Conservation (phyloP, 345 rosid genomes). For the Gossypium stocksii region DNA sequence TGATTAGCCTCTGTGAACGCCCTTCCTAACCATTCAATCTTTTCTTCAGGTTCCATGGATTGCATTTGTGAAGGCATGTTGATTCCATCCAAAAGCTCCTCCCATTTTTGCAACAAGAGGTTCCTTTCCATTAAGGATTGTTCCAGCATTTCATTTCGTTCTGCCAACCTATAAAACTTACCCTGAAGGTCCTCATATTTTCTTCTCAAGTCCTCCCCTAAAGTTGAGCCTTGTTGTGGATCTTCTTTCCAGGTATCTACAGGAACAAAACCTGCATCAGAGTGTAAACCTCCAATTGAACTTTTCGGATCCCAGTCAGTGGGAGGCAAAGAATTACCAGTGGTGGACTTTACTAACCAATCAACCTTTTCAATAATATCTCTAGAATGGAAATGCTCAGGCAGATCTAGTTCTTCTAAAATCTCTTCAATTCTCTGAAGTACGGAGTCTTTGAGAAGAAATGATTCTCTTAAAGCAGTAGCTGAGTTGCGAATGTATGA, state of each 20-base stretch:
- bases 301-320: constrained; percentile 76
- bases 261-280: constrained; percentile 54
- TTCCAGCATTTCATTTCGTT: constrained; percentile 98
- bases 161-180: constrained; percentile 90
- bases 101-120: constrained; percentile 85
- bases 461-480: constrained; percentile 87
- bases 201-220: constrained; percentile 70
- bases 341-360: constrained; percentile 77
- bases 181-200: constrained; percentile 83
- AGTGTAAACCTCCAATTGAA: constrained; percentile 55
- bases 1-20: constrained; percentile 58
- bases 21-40: constrained; percentile 79
- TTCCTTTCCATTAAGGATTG: constrained; percentile 92
- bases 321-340: constrained; percentile 47
- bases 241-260: constrained; percentile 83
- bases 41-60: constrained; percentile 69
- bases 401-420: constrained; percentile 84
- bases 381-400: constrained; percentile 84
- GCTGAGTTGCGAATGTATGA: constrained; percentile 97
- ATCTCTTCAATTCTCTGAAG: constrained; percentile 93
- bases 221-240: constrained; percentile 46
- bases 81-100: constrained; percentile 62
- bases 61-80: constrained; percentile 65
- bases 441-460: constrained; percentile 90
- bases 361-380: constrained; percentile 89